These are phyloP conservation scores for Aureobasidium leucospermi DNA, from an alignment of 2,329 filamentous ascomycete species.

Conservation along the genomic window DNA sequence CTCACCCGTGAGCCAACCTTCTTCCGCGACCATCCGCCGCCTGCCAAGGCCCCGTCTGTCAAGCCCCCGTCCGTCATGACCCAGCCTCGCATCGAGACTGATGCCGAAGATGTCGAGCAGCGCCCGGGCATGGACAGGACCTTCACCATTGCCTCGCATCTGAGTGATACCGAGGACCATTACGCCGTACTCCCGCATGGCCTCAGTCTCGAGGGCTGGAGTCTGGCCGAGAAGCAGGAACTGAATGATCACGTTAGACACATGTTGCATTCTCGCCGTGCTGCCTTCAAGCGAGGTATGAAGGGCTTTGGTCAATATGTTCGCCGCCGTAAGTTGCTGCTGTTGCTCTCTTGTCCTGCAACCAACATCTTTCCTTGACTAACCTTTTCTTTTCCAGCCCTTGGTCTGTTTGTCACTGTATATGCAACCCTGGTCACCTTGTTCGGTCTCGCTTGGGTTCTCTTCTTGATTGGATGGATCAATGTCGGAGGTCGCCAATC, in stretches of 20 bases:
- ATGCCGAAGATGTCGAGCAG: conserved; percentile 11
- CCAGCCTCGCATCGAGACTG: conserved; percentile 2
- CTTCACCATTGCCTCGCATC: conserved; percentile 53
- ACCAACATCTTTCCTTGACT: not conserved
- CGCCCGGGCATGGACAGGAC: not conserved
- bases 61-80: conserved; percentile 9
- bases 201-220: conserved; percentile 66
- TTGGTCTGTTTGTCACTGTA: conserved; percentile 76
- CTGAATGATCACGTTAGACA: conserved; percentile 82
- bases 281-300: conserved; percentile 71
- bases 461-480: conserved; percentile 84
- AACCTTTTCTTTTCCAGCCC: conserved; percentile 44
- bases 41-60: conserved; percentile 21
- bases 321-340: conserved; percentile 49
- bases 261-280: conserved; percentile 74
- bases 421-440: conserved; percentile 78
- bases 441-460: conserved; percentile 80
- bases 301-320: conserved; percentile 77
- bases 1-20: conserved; percentile 47
- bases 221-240: conserved; percentile 62
- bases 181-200: conserved; percentile 77
- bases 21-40: not conserved
- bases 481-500: conserved; percentile 67
- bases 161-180: conserved; percentile 62
- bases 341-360: not conserved